phyloP scores from a whole-genome alignment of 2,329 filamentous ascomycete genomes.

The Neofusicoccum cordaticola region DNA sequence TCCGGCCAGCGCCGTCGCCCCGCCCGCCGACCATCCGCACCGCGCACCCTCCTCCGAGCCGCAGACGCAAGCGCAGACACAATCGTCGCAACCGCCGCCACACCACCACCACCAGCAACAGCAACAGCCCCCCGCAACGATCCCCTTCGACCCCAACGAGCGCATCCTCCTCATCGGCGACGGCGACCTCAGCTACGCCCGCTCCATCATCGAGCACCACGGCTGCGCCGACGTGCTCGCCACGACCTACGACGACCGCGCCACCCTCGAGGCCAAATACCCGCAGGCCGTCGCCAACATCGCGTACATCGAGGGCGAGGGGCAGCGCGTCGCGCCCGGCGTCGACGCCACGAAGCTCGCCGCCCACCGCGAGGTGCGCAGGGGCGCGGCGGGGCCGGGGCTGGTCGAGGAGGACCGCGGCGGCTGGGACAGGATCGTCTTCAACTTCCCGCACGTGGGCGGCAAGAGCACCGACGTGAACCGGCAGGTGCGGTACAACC shows the following conservation, averaged over 20 bases:
- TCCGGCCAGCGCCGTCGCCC: neutral
- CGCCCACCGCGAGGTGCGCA: constrained; percentile 41
- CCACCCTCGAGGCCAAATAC: constrained; percentile 68
- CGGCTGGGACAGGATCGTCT: constrained; percentile 74
- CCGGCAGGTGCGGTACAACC: constrained; percentile 88
- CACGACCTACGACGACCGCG: constrained; percentile 63
- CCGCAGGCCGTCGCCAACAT: constrained; percentile 65
- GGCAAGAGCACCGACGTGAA: constrained; percentile 91
- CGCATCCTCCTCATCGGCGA: constrained; percentile 75
- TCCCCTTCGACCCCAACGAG: constrained; percentile 67
- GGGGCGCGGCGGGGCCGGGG: constrained; percentile 33
- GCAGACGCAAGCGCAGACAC: neutral
- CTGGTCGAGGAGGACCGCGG: constrained; percentile 16
- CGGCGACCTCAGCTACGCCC: constrained; percentile 76
- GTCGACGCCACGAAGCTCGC: constrained; percentile 58
- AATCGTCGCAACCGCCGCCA: constrained; percentile 15
- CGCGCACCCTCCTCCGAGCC: neutral
- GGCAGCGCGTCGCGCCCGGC: constrained; percentile 31
- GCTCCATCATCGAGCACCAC: constrained; percentile 64
- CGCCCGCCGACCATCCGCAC: neutral
- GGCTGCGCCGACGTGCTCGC: constrained; percentile 65
- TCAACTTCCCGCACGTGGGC: constrained; percentile 97
- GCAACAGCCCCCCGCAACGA: constrained; percentile 46
- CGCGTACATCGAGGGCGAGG: constrained; percentile 48
- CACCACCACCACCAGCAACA: neutral